These are phyloP conservation scores for Tremellales sp. DNA, from an alignment of 1,284 basidiomycete species.

Conservation along the genomic window DNA sequence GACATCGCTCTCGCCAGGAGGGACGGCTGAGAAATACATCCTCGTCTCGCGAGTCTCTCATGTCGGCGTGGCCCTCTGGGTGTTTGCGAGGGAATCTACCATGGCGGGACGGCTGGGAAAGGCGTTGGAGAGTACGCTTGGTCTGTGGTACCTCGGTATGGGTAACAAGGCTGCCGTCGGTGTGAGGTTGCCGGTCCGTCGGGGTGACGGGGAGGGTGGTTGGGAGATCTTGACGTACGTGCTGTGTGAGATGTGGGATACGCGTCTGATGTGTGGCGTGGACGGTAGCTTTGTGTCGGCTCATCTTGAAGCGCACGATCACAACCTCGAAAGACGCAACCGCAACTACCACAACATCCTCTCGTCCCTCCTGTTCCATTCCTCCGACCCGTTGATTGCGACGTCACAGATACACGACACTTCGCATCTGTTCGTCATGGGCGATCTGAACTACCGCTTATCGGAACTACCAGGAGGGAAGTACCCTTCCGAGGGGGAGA, in stretches of 20 bases:
- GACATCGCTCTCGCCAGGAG: conserved; percentile 26
- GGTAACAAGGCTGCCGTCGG: conserved; percentile 96
- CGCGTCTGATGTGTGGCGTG: conserved; percentile 8
- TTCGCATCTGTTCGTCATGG: conserved; percentile 79
- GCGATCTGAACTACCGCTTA: conserved; percentile 87
- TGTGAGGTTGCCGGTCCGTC: conserved; percentile 67
- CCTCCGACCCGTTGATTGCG: conserved; percentile 52
- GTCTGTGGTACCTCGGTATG: conserved; percentile 57
- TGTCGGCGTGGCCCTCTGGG: conserved; percentile 45
- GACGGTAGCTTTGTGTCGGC: conserved; percentile 78
- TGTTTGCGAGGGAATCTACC: conserved; percentile 44
- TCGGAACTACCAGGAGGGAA: conserved; percentile 54
- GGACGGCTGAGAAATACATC: conserved; percentile 30
- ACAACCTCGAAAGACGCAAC: conserved; percentile 67
- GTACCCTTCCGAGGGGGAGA: conserved; percentile 31
- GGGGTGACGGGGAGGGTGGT: conserved; percentile 52
- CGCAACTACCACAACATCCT: conserved; percentile 77
- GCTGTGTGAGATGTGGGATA: conserved; percentile 3
- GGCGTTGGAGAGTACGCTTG: conserved; percentile 26
- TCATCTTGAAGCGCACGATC: conserved; percentile 80
- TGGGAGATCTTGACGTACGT: conserved; percentile 79
- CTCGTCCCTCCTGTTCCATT: conserved; percentile 70
- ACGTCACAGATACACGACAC: conserved; percentile 67
- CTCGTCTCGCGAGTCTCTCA: conserved; percentile 40
- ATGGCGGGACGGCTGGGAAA: conserved; percentile 32